Base-by-base conservation (phyloP, 2,329 filamentous ascomycete genomes). In the Xylaria sp. region DNA sequence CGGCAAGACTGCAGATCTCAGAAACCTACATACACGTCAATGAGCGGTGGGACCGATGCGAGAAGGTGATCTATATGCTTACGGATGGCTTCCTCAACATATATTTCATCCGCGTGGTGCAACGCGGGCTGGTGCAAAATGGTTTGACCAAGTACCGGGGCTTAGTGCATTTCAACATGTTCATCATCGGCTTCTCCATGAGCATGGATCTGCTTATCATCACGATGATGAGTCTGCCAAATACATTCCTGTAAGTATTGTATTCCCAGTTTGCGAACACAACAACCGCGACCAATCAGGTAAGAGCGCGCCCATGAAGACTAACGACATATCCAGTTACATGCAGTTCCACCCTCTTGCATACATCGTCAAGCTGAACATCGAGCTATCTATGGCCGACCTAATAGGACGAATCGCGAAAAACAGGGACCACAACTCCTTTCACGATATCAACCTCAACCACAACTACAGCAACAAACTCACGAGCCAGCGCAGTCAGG, bases 301-400 rank as follows among this genome's bases (percentile, higher is more conserved):
- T 37, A 6, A 3, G 50, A 50, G 3, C 1, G 20, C 25, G 15
- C 2, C 5, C 20, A 37, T 25, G 12, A 20, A 34, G n/a, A n/a
- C 48, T 68, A 48, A 68, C 41, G 13, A 18, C 8, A 15, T 39
- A 34, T 44, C 3, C 46, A 76, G 74, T 7, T 85, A 85, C 70
- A 82, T 86, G 69, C 84, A 86, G 72, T 85, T 87, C 73, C 84
- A 86, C 65, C 85, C 85, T 0, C 77, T 87, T 3, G 84, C 84
- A 13, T 87, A 86, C 72, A 81, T 84, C n/a, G 84, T 86, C 56
- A 87, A 87, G 66, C 80, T 87, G 46, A 84, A 87, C 71, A 87
- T 87, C 70, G 85, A 87, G 73, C 83, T 87, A 81, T 82, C 82
- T 13, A 86, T 87, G 84, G 84, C 85, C 59, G 82, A 83, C 44